Conservation (phyloP, 2,329 filamentous ascomycete species). For the Colletotrichum cordylinicola region DNA sequence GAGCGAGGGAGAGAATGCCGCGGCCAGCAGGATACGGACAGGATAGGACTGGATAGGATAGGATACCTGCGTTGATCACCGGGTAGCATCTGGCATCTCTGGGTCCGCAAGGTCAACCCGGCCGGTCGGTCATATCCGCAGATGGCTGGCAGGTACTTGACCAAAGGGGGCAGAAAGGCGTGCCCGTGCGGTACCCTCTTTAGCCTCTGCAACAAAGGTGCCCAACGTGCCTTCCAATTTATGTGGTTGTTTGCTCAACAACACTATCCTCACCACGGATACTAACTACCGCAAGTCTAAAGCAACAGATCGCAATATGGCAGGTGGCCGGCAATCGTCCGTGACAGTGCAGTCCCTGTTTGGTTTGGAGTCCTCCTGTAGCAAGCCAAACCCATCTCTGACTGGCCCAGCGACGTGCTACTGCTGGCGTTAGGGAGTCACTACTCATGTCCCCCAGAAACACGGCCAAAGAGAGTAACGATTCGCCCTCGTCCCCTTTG, state of each 20-base stretch:
- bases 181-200: background rate
- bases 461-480: background rate
- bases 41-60: background rate
- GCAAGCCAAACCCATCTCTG: background rate
- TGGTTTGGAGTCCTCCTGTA: background rate
- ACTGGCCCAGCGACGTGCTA: background rate
- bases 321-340: conserved; percentile 1
- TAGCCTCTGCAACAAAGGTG: background rate
- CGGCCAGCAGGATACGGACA: background rate
- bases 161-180: background rate
- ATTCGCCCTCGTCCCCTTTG: background rate
- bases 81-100: background rate
- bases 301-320: conserved; percentile 4
- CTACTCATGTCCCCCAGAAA: conserved; percentile 6
- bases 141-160: background rate
- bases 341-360: background rate
- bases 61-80: conserved; percentile 2
- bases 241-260: background rate
- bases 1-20: background rate
- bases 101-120: conserved; percentile 9
- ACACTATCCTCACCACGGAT: background rate
- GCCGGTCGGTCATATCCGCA: conserved; percentile 12
- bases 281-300: background rate
- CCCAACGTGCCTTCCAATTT: background rate
- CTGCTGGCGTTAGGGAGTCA: background rate